Evolutionary conservation across 2,329 filamentous ascomycete species (phyloP), one percentile per base, ranked within the genome.

Genomic region (Paecilomyces dactylethromorphus): DNA sequence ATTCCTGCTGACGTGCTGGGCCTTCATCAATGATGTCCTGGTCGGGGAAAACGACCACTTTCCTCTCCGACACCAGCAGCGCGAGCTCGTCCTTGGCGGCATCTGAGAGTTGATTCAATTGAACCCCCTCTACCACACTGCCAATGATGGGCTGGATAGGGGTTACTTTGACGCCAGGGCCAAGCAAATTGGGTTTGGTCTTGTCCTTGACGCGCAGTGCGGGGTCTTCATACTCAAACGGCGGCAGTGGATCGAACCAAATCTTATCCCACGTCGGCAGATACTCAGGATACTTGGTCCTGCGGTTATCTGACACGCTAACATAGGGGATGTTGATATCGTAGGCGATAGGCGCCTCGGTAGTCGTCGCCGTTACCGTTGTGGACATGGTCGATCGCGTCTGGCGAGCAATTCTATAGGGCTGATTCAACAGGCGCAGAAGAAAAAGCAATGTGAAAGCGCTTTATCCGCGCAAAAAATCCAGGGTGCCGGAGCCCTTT

Each of bases 31-130:
- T 76, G 54, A 81, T 73, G 58, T 82, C 79, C 59, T 82, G 78
- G 33, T 81, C 73, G n/a, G 79, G 78, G 69, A 82, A 81, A 33
- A 79, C 78, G 12, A 80, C 73, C 15, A 82, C 78, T 56, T 79
- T 80, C 60, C 88, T 85, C 75, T 91, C 82, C 11, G 90, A 87
- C 11, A 92, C 87, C 62, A 88, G 86, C 22, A 87, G 83, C 1
- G 79, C 80, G 11, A 82, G 76, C 63, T 82, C 80, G 58, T 82
- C 79, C 57, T 81, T 80, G 53, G 78, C 78, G 6, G 75, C 69
- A 50, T 78, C 73, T 1, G 75, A 76, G 7, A 82, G 74, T 45
- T 77, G 69, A 66, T 73, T 79, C 57, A 83, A 65, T 59, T 83
- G 81, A 35, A 83, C 66, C 24, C 75, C 76, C 58, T 75, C 69